phyloP scores from a whole-genome alignment of 2,329 filamentous ascomycete genomes.

The Penicillium oxalicum region DNA sequence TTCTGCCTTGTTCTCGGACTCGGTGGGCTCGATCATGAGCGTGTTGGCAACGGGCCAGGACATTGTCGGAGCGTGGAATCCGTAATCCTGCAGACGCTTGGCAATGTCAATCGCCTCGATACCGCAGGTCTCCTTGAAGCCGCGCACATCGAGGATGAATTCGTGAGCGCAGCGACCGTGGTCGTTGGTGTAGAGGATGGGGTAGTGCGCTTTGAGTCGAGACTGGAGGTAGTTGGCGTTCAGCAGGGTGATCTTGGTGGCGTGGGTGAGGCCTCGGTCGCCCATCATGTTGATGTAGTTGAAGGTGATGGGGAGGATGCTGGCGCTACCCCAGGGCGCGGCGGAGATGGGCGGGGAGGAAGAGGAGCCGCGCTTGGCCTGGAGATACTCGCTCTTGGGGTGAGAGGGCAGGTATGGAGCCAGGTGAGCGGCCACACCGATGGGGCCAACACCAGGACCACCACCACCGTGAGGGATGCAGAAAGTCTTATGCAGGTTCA shows the following conservation, averaged over 20 bases:
- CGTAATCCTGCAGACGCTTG: constrained; percentile 94
- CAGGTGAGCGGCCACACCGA: constrained; percentile 82
- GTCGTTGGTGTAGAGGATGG: constrained; percentile 87
- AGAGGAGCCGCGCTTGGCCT: constrained; percentile 32
- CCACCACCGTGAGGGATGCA: constrained; percentile 96
- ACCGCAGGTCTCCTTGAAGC: constrained; percentile 75
- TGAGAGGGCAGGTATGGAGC: constrained; percentile 69
- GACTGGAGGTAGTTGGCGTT: constrained; percentile 97
- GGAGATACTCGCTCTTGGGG: constrained; percentile 49
- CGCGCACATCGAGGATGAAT: constrained; percentile 86
- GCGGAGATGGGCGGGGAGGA: constrained; percentile 68
- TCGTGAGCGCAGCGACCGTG: constrained; percentile 89
- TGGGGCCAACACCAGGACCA: constrained; percentile 87
- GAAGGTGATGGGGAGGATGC: constrained; percentile 91
- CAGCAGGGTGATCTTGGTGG: constrained; percentile 85
- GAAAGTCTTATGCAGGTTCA: constrained; percentile 98
- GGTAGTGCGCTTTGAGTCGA: constrained; percentile 77
- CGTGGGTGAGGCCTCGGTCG: constrained; percentile 71
- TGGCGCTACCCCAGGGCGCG: constrained; percentile 79
- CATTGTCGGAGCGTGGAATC: constrained; percentile 97
- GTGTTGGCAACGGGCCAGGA: constrained; percentile 92
- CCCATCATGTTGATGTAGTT: constrained; percentile 95
- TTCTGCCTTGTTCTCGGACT: constrained; percentile 86
- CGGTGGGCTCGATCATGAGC: constrained; percentile 96
- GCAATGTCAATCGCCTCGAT: constrained; percentile 92